Conservation (phyloP, 306 rosid species). For the Rosa multiflora region DNA sequence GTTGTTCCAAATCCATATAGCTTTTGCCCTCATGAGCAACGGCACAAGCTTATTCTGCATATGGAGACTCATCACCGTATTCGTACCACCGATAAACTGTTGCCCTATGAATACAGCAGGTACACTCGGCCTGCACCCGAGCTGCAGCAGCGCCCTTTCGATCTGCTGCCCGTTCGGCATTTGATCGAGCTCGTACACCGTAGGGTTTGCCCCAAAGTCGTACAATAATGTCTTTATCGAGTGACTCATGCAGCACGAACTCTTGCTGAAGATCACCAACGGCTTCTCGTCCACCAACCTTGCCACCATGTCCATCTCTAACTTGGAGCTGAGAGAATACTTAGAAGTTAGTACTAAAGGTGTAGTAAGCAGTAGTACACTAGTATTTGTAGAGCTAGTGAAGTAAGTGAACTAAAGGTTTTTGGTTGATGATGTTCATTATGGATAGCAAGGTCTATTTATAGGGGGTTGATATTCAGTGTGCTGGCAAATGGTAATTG, state of each 20-base stretch:
- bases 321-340: not conserved
- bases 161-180: constrained; percentile 53
- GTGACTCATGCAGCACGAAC: constrained; percentile 59
- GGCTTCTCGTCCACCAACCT: constrained; percentile 62
- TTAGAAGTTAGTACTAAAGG: not conserved
- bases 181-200: constrained; percentile 73
- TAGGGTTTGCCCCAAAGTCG: constrained; percentile 64
- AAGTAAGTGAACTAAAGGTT: not conserved
- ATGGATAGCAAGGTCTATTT: not conserved
- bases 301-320: constrained; percentile 39
- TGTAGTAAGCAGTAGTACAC: not conserved
- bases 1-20: constrained; percentile 64
- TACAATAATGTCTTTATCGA: constrained; percentile 60
- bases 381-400: not conserved
- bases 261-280: constrained; percentile 87
- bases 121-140: constrained; percentile 66
- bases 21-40: constrained; percentile 56
- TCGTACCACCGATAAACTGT: constrained; percentile 58
- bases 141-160: constrained; percentile 54
- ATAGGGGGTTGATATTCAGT: not conserved
- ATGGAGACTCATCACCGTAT: constrained; percentile 59
- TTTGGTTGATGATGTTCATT: constrained; percentile 4
- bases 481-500: not conserved
- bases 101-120: constrained; percentile 77
- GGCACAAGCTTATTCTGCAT: constrained; percentile 56